Evolutionary conservation across 306 rosid genomes (phyloP), one percentile per base, ranked within the genome.

Genomic region (Quercus agrifolia): DNA sequence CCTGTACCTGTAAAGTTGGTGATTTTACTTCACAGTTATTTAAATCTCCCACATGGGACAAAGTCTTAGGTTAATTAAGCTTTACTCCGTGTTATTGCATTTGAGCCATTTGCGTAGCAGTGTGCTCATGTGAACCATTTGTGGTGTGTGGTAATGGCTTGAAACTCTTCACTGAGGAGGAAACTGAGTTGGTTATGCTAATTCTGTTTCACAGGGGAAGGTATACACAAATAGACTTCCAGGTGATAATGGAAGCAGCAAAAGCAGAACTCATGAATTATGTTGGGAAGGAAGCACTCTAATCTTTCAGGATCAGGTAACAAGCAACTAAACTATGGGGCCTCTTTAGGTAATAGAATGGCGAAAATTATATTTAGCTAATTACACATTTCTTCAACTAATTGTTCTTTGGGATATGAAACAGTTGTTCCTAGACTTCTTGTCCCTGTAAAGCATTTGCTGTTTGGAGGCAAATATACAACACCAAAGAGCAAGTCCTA

Each of bases 221-320:
- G 89, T 95, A 92, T 83, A 88, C 77, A n/a, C 63, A 83, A 52
- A 35, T 85, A 25, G 90, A 90, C 77, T 95, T 92, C 81, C 88
- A 80, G 52, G 87, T 71, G 72, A 85, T 91, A 78, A 92, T 89
- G 93, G 98, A 95, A 83, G 96, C 94, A 67, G 98, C 99, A 30
- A 89, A 81, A 89, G 89, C 69, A 56, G 97, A 92, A 80, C 91
- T 92, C 49, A 78, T 85, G 77, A 91, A 87, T 46, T 56, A 69
- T 74, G 87, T 88, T 41, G 85, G 91, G 66, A 91, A 91, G 80
- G 91, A 87, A 71, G 68, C 64, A 6, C 81, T 78, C 44, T 87
- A 91, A 82, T 66, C 55, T 58, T 71, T 64, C 33, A 20, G 44
- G 78, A 19, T 76, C 72, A 67, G 63, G 69, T 70, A 77, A 27